These are phyloP conservation scores for Vitis hybrid DNA, from an alignment of 177 flowering plant genomes.

Conservation along the genomic window DNA sequence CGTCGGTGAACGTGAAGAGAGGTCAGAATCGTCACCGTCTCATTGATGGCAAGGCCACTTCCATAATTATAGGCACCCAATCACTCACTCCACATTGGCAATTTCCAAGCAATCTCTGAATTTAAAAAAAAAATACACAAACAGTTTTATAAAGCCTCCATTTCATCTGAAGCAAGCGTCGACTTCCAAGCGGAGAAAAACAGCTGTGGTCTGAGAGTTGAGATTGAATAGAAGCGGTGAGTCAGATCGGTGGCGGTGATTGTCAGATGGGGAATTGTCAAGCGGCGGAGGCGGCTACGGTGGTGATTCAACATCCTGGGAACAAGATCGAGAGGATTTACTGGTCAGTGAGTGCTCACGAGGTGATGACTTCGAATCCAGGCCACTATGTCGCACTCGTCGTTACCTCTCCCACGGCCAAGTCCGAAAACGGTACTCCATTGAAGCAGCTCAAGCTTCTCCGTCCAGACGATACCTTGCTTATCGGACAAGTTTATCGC, in stretches of 20 bases:
- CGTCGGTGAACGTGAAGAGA: too few relatives aligned
- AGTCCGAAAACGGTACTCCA: conserved; percentile 36
- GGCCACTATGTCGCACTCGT: conserved; percentile 79
- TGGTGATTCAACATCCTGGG: conserved; percentile 68
- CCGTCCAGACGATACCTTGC: conserved; percentile 56
- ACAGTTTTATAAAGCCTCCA: not conserved
- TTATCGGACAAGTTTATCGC: conserved; percentile 66
- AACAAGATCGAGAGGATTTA: conserved; percentile 58
- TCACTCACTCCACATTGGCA: too few relatives aligned
- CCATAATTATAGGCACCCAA: too few relatives aligned
- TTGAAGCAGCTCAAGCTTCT: conserved; percentile 65
- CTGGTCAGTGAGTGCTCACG: conserved; percentile 66
- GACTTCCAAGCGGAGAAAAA: not conserved
- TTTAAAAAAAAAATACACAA: not conserved
- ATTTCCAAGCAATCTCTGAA: too few relatives aligned
- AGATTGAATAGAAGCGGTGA: not conserved
- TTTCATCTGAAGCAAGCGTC: too few relatives aligned
- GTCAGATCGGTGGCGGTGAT: not conserved
- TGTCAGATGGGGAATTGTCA: conserved; percentile 82
- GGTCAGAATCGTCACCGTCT: too few relatives aligned
- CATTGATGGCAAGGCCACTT: too few relatives aligned
- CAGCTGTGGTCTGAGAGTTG: not conserved
- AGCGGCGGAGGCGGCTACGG: conserved; percentile 79
- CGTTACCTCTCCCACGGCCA: conserved; percentile 29
- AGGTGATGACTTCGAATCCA: conserved; percentile 75